Evolutionary conservation across 2,329 filamentous ascomycete species (phyloP), one percentile per base, ranked within the genome.

Genomic region (Colletotrichum tropicale): DNA sequence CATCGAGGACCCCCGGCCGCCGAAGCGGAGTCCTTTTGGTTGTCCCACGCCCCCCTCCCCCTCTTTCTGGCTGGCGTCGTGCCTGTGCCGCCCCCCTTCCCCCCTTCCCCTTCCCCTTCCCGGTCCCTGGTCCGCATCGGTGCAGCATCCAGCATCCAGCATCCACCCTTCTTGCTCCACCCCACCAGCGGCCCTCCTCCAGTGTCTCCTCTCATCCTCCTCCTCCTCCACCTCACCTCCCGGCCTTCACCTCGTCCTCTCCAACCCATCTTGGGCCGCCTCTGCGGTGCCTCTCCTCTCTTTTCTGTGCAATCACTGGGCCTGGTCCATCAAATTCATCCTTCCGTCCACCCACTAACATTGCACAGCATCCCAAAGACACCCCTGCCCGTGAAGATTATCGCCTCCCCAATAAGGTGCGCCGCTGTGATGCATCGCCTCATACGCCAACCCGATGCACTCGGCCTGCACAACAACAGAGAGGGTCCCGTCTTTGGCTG

Each of bases 401-500:
- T 71, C 55, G 71, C 30, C 62, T 62, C 71, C 65, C 74, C 70
- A 76, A 76, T 75, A 32, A 67, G 74, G n/a, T 66, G 60, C 38
- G 55, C 61, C 56, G 66, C 55, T 13, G 55, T 52, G 58, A 76
- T 71, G 60, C 74, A 76, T 76, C 61, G 71, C 66, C 66, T 70
- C 66, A 66, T 66, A 66, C 74, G 36, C 43, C 43, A 48, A 48
- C 43, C 18, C 43, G 43, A 48, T 48, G 43, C 43, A 48, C 43
- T 48, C 43, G 43, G 43, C 43, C 43, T 48, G 43, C 43, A 48
- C 43, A 76, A 55, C 66, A 60, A 56, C 60, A 43, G 60, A 18
- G 60, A 71, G 56, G 70, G 38, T 15, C 32, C 64, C 64, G 16
- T 56, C 58, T 61, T 38, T 38, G 34, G 48, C 58, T 48, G 18